Evolutionary conservation across 2,329 filamentous ascomycete genomes (phyloP), one percentile per base, ranked within the genome.

Genomic region (Phoma herbarum): DNA sequence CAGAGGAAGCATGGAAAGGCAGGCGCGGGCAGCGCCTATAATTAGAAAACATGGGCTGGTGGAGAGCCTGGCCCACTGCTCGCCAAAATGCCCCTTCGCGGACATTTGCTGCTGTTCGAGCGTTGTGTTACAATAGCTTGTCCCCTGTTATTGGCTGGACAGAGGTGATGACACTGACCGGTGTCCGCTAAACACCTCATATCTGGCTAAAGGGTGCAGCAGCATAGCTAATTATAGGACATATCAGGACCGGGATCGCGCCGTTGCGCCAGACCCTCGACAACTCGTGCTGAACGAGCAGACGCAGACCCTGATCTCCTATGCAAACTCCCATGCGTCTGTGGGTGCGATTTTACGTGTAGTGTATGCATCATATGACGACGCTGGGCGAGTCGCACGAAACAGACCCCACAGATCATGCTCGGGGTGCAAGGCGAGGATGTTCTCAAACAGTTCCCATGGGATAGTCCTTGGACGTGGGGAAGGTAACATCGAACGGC

Each of bases 201-300:
- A 35, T 39, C 18, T 3, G 46, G 56, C 45, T 57, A 57, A 42
- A 46, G 26, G 0, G 16, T 26, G 1, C 41, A 22, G 23, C 16
- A 35, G 2, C 8, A 12, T 5, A 61, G 67, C 64, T 73, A 73
- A 71, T 73, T 73, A 71, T 67, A 67, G 71, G 69, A 64, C 63
- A 66, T 67, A 65, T 69, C 60, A 53, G 47, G 31, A 39, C 61
- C 23, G 42, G 50, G 29, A 31, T 39, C 23, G 37, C 33, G 50
- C 29, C 41, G 56, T 47, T 54, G 50, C 23, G 11, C 18, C 45
- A 49, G 46, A 54, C 50, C 46, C 50, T 59, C 50, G n/a, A 50
- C 43, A 25, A 25, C 29, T 39, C 18, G 31, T 35, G 31, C 31
- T 53, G 35, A 39, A 58, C 23, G 28, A 51, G 33, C 52, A 49